These are phyloP conservation scores for Crithidia bombi DNA, from an alignment of 208 protist species.

Conservation along the genomic window DNA sequence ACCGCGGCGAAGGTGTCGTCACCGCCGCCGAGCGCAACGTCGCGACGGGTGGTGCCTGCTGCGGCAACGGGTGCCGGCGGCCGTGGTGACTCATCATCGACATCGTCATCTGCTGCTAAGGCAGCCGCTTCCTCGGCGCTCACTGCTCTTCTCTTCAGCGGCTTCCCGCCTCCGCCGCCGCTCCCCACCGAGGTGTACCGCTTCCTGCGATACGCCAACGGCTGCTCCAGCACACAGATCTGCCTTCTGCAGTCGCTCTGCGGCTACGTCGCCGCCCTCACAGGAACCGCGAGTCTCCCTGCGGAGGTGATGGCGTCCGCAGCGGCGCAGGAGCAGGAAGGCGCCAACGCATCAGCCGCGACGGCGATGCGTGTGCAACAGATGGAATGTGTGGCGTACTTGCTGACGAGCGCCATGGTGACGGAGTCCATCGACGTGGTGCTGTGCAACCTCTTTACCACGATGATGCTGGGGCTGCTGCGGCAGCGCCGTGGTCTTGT, in stretches of 20 bases:
- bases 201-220: constrained; percentile 82
- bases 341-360: constrained; percentile 14
- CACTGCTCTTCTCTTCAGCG: constrained; percentile 6
- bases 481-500: constrained; percentile 56
- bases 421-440: constrained; percentile 72
- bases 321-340: constrained; percentile 23
- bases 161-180: constrained; percentile 14
- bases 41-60: not conserved
- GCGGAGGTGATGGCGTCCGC: constrained; percentile 20
- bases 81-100: not conserved
- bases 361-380: constrained; percentile 32
- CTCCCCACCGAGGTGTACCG: constrained; percentile 62
- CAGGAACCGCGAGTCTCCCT: constrained; percentile 34
- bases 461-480: constrained; percentile 45
- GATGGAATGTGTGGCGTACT: constrained; percentile 50
- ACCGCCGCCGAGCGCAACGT: constrained; percentile 2
- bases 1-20: not conserved
- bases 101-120: not conserved
- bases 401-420: constrained; percentile 74
- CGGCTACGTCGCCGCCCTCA: constrained; percentile 71
- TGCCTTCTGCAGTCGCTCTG: constrained; percentile 65
- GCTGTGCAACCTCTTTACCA: constrained; percentile 55
- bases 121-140: constrained; percentile 1
- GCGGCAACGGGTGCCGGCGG: not conserved
- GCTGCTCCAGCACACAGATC: constrained; percentile 61